Conservation (phyloP, 805 yeast genomes). For the Dipodascus albidus region DNA sequence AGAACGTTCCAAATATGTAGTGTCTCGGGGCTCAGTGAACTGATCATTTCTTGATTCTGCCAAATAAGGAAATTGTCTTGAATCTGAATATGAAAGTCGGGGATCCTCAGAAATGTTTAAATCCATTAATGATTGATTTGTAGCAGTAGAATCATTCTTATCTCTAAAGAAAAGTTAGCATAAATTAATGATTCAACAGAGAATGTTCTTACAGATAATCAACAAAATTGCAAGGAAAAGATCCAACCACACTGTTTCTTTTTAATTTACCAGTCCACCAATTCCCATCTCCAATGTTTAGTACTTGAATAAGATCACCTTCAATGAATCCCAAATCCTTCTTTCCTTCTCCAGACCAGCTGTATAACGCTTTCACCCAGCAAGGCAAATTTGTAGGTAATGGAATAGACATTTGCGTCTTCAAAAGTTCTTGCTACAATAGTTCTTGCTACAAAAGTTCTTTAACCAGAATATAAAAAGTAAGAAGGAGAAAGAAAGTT, state of each 20-base stretch:
- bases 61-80: neutral
- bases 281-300: conserved; percentile 68
- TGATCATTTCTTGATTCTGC: neutral
- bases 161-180: neutral
- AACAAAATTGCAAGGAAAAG: conserved; percentile 83
- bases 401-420: conserved; percentile 15
- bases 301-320: conserved; percentile 83
- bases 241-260: conserved; percentile 73
- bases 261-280: conserved; percentile 84
- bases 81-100: neutral
- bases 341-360: conserved; percentile 89
- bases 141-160: neutral
- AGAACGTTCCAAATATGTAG: neutral
- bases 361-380: conserved; percentile 68
- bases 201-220: conserved; percentile 31
- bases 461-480: no score
- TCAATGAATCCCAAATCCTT: conserved; percentile 86
- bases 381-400: conserved; percentile 39
- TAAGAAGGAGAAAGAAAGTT: neutral
- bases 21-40: neutral
- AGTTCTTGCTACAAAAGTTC: no score
- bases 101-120: neutral
- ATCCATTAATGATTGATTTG: neutral
- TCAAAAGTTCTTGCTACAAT: no score
- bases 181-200: neutral